Conservation (phyloP, 805 yeast genomes). For the Barnettozyma californica region DNA sequence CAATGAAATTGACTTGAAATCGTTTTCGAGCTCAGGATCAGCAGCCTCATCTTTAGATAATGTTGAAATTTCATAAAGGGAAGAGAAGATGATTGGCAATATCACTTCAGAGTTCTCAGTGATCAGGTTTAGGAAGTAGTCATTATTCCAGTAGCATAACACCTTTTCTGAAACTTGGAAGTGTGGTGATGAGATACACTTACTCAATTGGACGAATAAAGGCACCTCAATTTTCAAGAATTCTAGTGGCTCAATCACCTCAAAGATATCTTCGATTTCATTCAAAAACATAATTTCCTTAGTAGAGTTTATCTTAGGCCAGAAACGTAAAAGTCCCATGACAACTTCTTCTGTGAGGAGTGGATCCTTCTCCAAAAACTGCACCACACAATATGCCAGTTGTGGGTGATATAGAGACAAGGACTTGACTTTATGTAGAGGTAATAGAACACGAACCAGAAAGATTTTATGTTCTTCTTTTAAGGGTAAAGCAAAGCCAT, state of each 20-base stretch:
- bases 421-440: slow-evolving; percentile 87
- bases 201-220: slow-evolving; percentile 86
- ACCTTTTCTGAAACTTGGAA: slow-evolving; percentile 97
- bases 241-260: slow-evolving; percentile 90
- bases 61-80: slow-evolving; percentile 75
- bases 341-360: slow-evolving; percentile 91
- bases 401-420: slow-evolving; percentile 93
- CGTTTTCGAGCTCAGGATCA: slow-evolving; percentile 13
- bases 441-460: slow-evolving; percentile 77
- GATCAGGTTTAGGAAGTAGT: slow-evolving; percentile 82
- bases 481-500: slow-evolving; percentile 95
- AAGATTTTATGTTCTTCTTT: slow-evolving; percentile 96
- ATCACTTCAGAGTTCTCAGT: slow-evolving; percentile 91
- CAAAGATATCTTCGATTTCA: slow-evolving; percentile 95
- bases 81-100: slow-evolving; percentile 85
- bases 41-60: slow-evolving; percentile 24
- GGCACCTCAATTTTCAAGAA: slow-evolving; percentile 91
- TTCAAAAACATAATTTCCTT: slow-evolving; percentile 94
- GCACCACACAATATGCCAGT: slow-evolving; percentile 93
- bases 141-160: slow-evolving; percentile 90
- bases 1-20: slow-evolving; percentile 11
- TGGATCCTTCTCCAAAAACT: slow-evolving; percentile 93
- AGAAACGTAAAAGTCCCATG: slow-evolving; percentile 84
- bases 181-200: slow-evolving; percentile 91
- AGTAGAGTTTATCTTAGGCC: slow-evolving; percentile 95